phyloP scores from a whole-genome alignment of 2,329 filamentous ascomycete species.

The Epichloe uncinata region DNA sequence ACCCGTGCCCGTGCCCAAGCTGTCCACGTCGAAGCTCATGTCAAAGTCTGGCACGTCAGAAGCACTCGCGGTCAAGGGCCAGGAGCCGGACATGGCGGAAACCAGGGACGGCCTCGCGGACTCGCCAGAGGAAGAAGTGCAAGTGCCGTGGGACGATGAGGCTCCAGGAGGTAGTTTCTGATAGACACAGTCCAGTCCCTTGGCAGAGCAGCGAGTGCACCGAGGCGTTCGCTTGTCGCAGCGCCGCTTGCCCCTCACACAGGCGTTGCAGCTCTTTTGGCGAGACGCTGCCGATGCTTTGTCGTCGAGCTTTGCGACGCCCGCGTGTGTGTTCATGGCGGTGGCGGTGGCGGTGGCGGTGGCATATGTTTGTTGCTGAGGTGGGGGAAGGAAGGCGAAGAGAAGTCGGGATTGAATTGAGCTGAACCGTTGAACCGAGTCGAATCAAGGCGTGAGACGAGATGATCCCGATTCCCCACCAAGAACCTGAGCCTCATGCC shows the following conservation, averaged over 20 bases:
- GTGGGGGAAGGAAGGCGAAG: not conserved
- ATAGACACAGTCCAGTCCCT: conserved; percentile 29
- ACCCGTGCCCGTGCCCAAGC: conserved; percentile 12
- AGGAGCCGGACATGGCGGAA: not conserved
- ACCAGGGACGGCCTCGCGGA: conserved; percentile 5
- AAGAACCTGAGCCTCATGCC: too few species aligned
- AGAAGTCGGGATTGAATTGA: not conserved
- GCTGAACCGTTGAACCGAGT: too few species aligned
- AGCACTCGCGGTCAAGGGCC: too few species aligned
- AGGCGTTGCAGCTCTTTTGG: conserved; percentile 37
- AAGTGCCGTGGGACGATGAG: not conserved
- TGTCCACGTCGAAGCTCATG: conserved; percentile 18
- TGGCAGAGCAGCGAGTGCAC: conserved; percentile 29
- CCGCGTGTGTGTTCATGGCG: conserved; percentile 1
- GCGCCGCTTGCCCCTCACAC: conserved; percentile 32
- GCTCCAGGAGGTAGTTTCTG: conserved; percentile 20
- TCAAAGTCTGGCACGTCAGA: conserved; percentile 20
- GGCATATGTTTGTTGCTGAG: not conserved
- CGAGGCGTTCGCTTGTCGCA: conserved; percentile 32
- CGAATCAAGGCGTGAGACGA: not conserved
- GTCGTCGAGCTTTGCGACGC: conserved; percentile 17
- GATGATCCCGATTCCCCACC: not conserved
- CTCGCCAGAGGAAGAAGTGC: conserved; percentile 9
- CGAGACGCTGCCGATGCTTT: conserved; percentile 27
- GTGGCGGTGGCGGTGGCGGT: not conserved